Percentiles rank a stretch among this genome's conserved stretches.
phyloP scores from a whole-genome alignment of 2,329 filamentous ascomycete species.

The Paraphoma chrysanthemicola region DNA sequence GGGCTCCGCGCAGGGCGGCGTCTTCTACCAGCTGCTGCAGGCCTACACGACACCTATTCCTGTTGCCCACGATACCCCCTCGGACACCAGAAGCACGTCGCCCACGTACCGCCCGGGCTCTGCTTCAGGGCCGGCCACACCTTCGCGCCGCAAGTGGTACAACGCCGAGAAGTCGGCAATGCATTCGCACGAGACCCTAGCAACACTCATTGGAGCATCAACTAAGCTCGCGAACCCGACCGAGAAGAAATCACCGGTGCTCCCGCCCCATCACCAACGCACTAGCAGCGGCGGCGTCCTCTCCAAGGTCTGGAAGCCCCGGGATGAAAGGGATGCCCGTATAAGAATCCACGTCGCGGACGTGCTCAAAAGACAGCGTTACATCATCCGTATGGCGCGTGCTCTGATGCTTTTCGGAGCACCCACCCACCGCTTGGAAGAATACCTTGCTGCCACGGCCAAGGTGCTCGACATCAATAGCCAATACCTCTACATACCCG shows the following conservation, averaged over 20 bases:
- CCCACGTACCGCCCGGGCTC: slow-evolving; percentile 17
- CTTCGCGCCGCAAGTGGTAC: slow-evolving; percentile 40
- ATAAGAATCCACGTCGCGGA: slow-evolving; percentile 68
- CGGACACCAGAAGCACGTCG: slow-evolving; percentile 19
- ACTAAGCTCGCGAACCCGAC: slow-evolving; percentile 38
- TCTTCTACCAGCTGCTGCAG: slow-evolving; percentile 42
- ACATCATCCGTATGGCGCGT: slow-evolving; percentile 83
- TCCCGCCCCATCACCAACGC: slow-evolving; percentile 26
- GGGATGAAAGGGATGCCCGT: slow-evolving; percentile 58
- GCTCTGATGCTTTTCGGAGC: slow-evolving; percentile 90
- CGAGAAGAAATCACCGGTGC: slow-evolving; percentile 21
- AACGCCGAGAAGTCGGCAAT: slow-evolving; percentile 28
- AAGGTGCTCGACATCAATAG: slow-evolving; percentile 84
- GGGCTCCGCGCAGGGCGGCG: slow-evolving; percentile 35
- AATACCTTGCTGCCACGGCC: slow-evolving; percentile 87
- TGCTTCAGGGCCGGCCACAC: slow-evolving; percentile 32
- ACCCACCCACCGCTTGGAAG: slow-evolving; percentile 87
- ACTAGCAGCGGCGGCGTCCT: slow-evolving; percentile 30
- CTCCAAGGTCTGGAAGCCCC: slow-evolving; percentile 35
- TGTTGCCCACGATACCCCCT: slow-evolving; percentile 17
- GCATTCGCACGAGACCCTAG: slow-evolving; percentile 39
- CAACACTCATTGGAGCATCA: slow-evolving; percentile 37
- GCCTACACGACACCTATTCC: slow-evolving; percentile 36
- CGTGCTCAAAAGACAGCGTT: slow-evolving; percentile 80
- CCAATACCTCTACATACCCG: slow-evolving; percentile 87